These are phyloP conservation scores for Parasarocladium wereldwijsianum DNA, from an alignment of 2,329 filamentous ascomycete species.

Conservation along the genomic window DNA sequence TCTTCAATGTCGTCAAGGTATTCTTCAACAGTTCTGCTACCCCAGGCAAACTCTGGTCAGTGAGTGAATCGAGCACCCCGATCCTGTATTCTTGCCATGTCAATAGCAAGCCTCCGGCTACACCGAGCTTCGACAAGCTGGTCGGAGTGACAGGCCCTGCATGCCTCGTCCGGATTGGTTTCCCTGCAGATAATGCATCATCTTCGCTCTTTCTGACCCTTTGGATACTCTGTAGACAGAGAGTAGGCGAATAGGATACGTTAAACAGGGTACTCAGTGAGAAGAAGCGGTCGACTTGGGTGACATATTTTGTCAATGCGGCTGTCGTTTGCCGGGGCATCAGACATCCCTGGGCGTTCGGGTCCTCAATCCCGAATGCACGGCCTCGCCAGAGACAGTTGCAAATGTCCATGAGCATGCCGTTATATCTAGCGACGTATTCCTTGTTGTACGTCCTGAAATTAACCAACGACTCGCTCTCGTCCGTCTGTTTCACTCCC, in stretches of 20 bases:
- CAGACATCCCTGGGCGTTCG: constrained; percentile 44
- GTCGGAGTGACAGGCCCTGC: constrained; percentile 56
- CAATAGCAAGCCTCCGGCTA: constrained; percentile 49
- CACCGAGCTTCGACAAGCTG: constrained; percentile 46
- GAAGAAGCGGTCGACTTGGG: constrained; percentile 29
- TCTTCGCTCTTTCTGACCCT: constrained; percentile 44
- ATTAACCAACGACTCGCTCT: constrained; percentile 14
- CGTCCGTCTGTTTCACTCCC: constrained; percentile 20
- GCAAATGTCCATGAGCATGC: constrained; percentile 74
- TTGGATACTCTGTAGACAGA: constrained; percentile 39
- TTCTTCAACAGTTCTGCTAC: constrained; percentile 61
- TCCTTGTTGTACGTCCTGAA: constrained; percentile 35
- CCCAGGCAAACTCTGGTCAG: constrained; percentile 47
- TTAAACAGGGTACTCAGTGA: constrained; percentile 36
- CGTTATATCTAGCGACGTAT: constrained; percentile 61
- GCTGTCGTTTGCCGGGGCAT: constrained; percentile 28
- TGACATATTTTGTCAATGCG: constrained; percentile 31
- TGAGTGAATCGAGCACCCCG: constrained; percentile 55
- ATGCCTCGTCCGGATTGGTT: constrained; percentile 33
- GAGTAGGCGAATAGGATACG: constrained; percentile 41
- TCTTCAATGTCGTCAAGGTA: constrained; percentile 63
- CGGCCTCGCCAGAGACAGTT: constrained; percentile 69
- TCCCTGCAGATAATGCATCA: constrained; percentile 25
- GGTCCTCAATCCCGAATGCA: constrained; percentile 51
- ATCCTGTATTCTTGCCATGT: constrained; percentile 63